These are phyloP conservation scores for Fonsecaea erecta DNA, from an alignment of 2,329 filamentous ascomycete species.

Conservation along the genomic window DNA sequence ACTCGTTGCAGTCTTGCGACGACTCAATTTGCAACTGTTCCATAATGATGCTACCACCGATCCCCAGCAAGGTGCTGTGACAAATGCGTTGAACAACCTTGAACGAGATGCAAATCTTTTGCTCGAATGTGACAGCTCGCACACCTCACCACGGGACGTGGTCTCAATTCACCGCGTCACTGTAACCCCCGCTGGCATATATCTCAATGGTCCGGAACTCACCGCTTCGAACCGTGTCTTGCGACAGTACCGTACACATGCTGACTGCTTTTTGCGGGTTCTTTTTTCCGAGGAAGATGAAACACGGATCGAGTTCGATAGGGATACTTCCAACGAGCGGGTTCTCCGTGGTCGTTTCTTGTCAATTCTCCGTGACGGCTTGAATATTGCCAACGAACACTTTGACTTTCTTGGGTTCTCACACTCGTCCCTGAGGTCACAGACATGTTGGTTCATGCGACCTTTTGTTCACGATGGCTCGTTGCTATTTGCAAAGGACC, in stretches of 20 bases:
- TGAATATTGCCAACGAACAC: conserved; percentile 66
- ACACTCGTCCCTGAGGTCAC: conserved; percentile 74
- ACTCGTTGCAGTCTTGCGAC: conserved; percentile 43
- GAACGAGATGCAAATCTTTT: not conserved
- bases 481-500: conserved; percentile 43
- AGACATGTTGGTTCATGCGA: conserved; percentile 70
- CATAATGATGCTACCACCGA: conserved; percentile 31
- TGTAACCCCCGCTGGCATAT: conserved; percentile 64
- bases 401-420: conserved; percentile 78
- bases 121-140: not conserved
- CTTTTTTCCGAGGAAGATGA: conserved; percentile 77
- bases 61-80: conserved; percentile 33
- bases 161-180: conserved; percentile 57
- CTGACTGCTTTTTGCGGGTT: conserved; percentile 71
- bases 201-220: conserved; percentile 54
- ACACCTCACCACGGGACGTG: not conserved
- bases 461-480: conserved; percentile 48
- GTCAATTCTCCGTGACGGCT: conserved; percentile 60
- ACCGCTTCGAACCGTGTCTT: conserved; percentile 74
- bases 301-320: conserved; percentile 64
- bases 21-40: conserved; percentile 48
- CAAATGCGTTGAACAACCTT: conserved; percentile 13
- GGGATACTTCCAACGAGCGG: conserved; percentile 52
- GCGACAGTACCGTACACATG: conserved; percentile 63
- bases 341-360: conserved; percentile 66